Conservation (phyloP, 2,329 filamentous ascomycete species). For the Fusarium vanettenii region DNA sequence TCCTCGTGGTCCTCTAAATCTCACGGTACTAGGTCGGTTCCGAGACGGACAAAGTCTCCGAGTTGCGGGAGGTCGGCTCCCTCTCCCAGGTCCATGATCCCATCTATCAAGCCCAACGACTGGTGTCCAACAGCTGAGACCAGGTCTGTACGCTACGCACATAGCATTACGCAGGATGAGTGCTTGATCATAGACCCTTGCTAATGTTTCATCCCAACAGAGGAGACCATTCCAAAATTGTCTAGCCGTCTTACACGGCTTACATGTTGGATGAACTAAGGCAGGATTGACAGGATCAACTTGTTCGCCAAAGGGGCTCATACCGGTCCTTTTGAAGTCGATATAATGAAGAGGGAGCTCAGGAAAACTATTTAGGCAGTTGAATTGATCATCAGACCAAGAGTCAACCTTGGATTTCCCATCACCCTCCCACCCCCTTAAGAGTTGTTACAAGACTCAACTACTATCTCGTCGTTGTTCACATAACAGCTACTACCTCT, state of each 20-base stretch:
- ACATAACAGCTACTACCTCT: neutral
- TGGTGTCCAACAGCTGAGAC: neutral
- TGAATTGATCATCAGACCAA: neutral
- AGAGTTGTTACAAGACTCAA: neutral
- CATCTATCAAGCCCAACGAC: neutral
- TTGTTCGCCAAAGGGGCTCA: neutral
- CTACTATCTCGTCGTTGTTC: neutral
- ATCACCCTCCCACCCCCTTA: neutral
- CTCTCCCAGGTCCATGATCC: constrained; percentile 1
- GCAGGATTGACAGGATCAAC: neutral
- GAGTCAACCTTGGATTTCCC: neutral
- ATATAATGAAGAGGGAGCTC: neutral
- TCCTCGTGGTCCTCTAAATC: neutral
- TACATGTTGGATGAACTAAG: neutral
- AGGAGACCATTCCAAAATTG: constrained; percentile 4
- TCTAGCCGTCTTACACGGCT: neutral
- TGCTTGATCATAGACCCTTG: neutral
- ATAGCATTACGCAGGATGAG: neutral
- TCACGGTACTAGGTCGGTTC: neutral
- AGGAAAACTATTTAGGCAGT: neutral
- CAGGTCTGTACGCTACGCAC: neutral
- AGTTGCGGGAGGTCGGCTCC: neutral
- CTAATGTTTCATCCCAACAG: neutral
- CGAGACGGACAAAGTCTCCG: neutral
- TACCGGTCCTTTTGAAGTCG: neutral